Conservation (phyloP, 495 filamentous ascomycete species). For the Talaromyces adpressus region DNA sequence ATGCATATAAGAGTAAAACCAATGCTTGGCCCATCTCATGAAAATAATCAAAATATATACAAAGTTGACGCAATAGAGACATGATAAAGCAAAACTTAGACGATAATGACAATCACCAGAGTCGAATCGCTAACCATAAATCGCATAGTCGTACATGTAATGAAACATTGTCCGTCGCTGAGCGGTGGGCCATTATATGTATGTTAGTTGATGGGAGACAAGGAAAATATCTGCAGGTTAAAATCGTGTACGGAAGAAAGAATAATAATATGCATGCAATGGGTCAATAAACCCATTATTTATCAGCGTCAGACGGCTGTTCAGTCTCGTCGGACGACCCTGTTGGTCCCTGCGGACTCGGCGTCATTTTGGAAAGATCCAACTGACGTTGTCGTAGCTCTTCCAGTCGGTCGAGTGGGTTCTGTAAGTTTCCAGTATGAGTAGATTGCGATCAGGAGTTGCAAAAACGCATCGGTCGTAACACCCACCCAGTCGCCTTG, state of each 20-base stretch:
- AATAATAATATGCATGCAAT: not conserved
- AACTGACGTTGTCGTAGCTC: conserved; percentile 58
- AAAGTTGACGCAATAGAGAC: not conserved
- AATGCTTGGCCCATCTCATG: not conserved
- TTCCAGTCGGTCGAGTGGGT: conserved; percentile 63
- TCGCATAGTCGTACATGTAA: not conserved
- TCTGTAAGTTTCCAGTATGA: conserved; percentile 59
- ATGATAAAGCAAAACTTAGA: not conserved
- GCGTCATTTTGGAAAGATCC: conserved; percentile 42
- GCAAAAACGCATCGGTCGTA: conserved; percentile 46
- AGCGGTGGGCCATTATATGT: not conserved
- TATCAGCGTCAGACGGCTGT: not conserved
- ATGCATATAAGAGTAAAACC: not conserved
- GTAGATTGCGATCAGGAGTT: conserved; percentile 47
- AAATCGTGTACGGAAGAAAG: not conserved
- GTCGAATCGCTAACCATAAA: not conserved
- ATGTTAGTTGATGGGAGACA: not conserved
- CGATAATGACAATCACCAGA: not conserved
- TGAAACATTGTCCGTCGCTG: not conserved
- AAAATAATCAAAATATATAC: not conserved
- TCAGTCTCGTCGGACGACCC: conserved; percentile 10
- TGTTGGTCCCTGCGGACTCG: conserved; percentile 10
- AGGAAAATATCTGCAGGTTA: not conserved
- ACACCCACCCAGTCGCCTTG: conserved; percentile 88
- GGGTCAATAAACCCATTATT: not conserved